Evolutionary conservation across 2,329 filamentous ascomycete genomes (phyloP).

Genomic region (Lachnellula cervina): DNA sequence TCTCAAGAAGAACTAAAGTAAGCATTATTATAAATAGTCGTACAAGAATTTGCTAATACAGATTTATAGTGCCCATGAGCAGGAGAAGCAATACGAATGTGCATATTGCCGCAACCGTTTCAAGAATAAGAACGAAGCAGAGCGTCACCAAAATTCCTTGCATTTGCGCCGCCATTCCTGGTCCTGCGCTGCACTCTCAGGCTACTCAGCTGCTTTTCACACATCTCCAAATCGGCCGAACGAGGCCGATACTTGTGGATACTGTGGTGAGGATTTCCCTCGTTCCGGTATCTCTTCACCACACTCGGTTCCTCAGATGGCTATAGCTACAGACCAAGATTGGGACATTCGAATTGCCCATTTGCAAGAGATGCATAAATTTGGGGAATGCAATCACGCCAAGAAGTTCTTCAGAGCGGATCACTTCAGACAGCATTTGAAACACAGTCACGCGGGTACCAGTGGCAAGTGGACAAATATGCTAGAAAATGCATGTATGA

Average conservation of each 20-base stretch:
- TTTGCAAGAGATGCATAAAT: constrained; percentile 89
- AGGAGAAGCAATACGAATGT: constrained; percentile 95
- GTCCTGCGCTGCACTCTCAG: constrained; percentile 85
- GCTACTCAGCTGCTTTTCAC: constrained; percentile 80
- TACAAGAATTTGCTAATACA: constrained; percentile 21
- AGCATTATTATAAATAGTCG: constrained; percentile 31
- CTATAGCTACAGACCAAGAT: constrained; percentile 67
- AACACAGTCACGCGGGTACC: constrained; percentile 92
- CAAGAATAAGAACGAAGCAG: constrained; percentile 98
- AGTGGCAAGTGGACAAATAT: constrained; percentile 99
- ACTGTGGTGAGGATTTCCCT: constrained; percentile 86
- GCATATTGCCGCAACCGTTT: constrained; percentile 90
- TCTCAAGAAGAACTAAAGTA: constrained; percentile 79
- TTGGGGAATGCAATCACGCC: constrained; percentile 93
- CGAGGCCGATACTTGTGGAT: constrained; percentile 79
- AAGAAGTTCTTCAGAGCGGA: constrained; percentile 98
- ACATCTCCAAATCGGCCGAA: constrained; percentile 64
- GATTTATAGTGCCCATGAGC: constrained; percentile 67
- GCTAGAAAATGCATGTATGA: constrained; percentile 94
- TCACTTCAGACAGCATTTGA: constrained; percentile 96
- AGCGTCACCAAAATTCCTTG: constrained; percentile 91
- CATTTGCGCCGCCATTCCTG: constrained; percentile 91
- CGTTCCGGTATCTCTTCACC: constrained; percentile 36
- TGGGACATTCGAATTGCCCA: constrained; percentile 86
- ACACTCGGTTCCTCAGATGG: constrained; percentile 36